These are phyloP conservation scores for Marasmius sp. DNA, from an alignment of 1,284 basidiomycete genomes.

Conservation along the genomic window DNA sequence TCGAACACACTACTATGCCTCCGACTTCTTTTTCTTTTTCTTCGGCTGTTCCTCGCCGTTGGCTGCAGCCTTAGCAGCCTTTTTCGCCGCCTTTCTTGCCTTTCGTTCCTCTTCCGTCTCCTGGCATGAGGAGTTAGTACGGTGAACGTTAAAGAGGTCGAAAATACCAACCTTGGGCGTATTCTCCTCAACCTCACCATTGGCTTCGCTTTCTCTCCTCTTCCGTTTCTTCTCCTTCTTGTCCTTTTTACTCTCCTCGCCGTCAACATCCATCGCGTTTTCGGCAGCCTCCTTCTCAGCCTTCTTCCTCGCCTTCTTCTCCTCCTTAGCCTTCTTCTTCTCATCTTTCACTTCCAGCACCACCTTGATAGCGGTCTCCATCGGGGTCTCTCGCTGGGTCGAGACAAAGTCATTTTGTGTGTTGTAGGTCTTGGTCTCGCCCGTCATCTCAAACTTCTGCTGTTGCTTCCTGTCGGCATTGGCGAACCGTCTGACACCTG, in stretches of 20 bases:
- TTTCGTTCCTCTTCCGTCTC: slow-evolving; percentile 75
- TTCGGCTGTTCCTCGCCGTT: slow-evolving; percentile 49
- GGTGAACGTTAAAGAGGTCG: slow-evolving; percentile 1
- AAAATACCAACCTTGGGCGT: slow-evolving; percentile 38
- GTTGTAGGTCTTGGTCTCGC: slow-evolving; percentile 81
- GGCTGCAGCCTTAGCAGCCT: slow-evolving; percentile 68
- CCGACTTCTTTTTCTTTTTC: slow-evolving; percentile 75
- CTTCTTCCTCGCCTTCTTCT: slow-evolving; percentile 65
- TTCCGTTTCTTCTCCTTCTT: slow-evolving; percentile 74
- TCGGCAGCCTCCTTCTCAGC: slow-evolving; percentile 59
- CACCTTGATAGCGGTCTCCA: slow-evolving; percentile 63
- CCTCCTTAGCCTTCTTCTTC: slow-evolving; percentile 77
- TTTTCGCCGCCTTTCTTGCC: slow-evolving; percentile 69
- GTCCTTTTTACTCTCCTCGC: slow-evolving; percentile 50
- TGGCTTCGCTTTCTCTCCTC: slow-evolving; percentile 58
- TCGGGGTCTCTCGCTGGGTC: slow-evolving; percentile 74
- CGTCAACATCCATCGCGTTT: slow-evolving; percentile 44
- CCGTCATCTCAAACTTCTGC: slow-evolving; percentile 76
- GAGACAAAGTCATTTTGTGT: slow-evolving; percentile 78
- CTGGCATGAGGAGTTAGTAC: slow-evolving; percentile 23
- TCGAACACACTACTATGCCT: slow-evolving; percentile 31
- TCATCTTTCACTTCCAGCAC: slow-evolving; percentile 79
- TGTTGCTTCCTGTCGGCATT: slow-evolving; percentile 68
- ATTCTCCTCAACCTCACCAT: slow-evolving; percentile 39
- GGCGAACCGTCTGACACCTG: slow-evolving; percentile 61